Conservation (phyloP, 257 asterid species). For the Gardenia jasminoides region DNA sequence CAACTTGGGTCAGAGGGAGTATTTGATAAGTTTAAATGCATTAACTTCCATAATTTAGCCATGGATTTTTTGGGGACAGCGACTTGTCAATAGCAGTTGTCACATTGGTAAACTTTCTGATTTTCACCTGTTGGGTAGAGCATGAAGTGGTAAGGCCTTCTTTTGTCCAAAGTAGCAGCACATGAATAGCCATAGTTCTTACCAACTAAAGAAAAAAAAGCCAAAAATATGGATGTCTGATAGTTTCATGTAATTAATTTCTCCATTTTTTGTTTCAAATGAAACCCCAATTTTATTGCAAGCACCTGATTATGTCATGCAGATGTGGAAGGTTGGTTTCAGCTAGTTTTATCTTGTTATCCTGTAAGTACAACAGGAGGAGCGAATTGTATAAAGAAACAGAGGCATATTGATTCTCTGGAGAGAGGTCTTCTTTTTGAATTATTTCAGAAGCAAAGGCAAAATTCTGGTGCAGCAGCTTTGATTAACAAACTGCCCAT, state of each 20-base stretch:
- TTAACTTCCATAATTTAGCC: background rate
- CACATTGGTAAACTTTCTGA: background rate
- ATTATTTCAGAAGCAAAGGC: constrained; percentile 83
- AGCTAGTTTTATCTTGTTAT: constrained; percentile 77
- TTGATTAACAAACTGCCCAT: constrained; percentile 68
- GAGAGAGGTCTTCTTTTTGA: constrained; percentile 65
- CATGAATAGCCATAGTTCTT: background rate
- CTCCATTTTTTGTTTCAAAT: background rate
- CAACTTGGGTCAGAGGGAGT: background rate
- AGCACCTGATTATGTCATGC: constrained; percentile 31
- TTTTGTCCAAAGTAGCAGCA: background rate
- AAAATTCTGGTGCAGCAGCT: constrained; percentile 48
- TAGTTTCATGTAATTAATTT: constrained; percentile 10
- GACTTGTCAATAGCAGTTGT: background rate
- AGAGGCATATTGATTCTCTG: constrained; percentile 45
- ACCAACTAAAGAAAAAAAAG: background rate
- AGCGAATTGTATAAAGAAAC: constrained; percentile 52
- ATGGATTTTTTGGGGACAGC: background rate
- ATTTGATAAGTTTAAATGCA: background rate
- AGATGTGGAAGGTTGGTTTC: constrained; percentile 90
- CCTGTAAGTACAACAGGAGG: constrained; percentile 55
- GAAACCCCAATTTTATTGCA: constrained; percentile 18
- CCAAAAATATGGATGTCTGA: background rate
- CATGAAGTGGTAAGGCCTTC: background rate
- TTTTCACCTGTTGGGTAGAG: background rate